These are phyloP conservation scores for Stereocaulon alpinum DNA, from an alignment of 495 filamentous ascomycete genomes.

Conservation along the genomic window DNA sequence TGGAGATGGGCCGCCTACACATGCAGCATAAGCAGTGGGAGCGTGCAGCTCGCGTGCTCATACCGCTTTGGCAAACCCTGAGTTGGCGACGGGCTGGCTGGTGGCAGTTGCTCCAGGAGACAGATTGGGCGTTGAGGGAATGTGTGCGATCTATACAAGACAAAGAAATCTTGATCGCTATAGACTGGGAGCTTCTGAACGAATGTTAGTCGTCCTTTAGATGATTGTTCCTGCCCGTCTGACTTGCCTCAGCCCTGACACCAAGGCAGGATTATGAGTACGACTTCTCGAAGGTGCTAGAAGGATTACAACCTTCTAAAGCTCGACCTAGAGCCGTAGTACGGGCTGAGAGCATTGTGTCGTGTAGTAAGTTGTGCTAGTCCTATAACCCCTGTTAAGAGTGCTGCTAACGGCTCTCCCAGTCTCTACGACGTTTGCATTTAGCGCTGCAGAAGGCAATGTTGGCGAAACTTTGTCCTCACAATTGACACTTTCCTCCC, in stretches of 20 bases:
- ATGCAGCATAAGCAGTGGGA: conserved; percentile 52
- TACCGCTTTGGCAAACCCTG: conserved; percentile 60
- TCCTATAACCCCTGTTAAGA: background rate
- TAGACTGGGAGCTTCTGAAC: conserved; percentile 79
- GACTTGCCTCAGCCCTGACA: conserved; percentile 42
- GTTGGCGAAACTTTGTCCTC: conserved; percentile 66
- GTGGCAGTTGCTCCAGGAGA: conserved; percentile 58
- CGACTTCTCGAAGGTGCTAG: conserved; percentile 61
- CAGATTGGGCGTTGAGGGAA: conserved; percentile 63
- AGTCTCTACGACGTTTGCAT: conserved; percentile 64
- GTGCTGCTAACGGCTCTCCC: background rate
- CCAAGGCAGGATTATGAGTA: conserved; percentile 54
- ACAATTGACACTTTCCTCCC: conserved; percentile 67
- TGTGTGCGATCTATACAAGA: conserved; percentile 57
- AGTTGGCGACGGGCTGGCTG: conserved; percentile 71
- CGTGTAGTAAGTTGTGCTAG: conserved; percentile 45
- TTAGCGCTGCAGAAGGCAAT: conserved; percentile 63
- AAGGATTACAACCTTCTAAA: conserved; percentile 38
- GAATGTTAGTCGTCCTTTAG: conserved; percentile 41
- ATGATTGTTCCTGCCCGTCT: conserved; percentile 1
- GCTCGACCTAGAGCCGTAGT: conserved; percentile 56
- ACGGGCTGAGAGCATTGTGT: conserved; percentile 54
- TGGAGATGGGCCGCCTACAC: conserved; percentile 61
- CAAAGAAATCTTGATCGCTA: conserved; percentile 53
- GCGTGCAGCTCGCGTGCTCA: conserved; percentile 55